phyloP scores from a whole-genome alignment of 2,329 filamentous ascomycete genomes.

The Chaetomium sp. region DNA sequence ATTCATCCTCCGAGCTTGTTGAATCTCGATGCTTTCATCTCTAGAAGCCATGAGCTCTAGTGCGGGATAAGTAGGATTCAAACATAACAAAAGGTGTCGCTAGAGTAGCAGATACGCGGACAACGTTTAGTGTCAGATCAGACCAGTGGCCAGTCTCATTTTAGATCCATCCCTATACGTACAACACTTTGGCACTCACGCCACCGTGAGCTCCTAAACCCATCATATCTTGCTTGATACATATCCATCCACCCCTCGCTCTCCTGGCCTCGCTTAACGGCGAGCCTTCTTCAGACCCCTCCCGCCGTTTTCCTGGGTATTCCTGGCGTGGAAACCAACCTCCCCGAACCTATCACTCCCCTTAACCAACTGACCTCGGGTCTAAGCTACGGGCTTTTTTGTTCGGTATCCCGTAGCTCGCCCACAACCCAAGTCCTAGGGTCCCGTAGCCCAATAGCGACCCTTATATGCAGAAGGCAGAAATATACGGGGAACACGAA shows the following conservation, averaged over 20 bases:
- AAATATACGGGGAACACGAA: slow-evolving; percentile 3
- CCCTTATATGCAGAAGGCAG: slow-evolving; percentile 14
- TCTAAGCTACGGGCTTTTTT: not conserved
- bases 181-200: slow-evolving; percentile 3
- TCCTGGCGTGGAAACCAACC: not conserved
- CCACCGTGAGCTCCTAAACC: not conserved
- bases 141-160: not conserved
- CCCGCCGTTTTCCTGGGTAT: not conserved
- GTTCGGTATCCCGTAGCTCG: not conserved
- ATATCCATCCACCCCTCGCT: slow-evolving; percentile 4
- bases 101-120: not conserved
- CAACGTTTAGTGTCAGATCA: not conserved
- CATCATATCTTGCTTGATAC: slow-evolving; percentile 17
- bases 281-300: not conserved
- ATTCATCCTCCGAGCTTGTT: not conserved
- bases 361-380: not conserved
- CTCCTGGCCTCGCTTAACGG: not conserved
- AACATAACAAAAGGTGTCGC: slow-evolving; percentile 10
- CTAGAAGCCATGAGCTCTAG: not conserved
- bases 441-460: not conserved
- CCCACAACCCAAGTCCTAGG: not conserved
- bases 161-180: slow-evolving; percentile 1
- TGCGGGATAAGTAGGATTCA: not conserved
- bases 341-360: not conserved
- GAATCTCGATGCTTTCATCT: not conserved